These are phyloP conservation scores for Penicillium sp. DNA, from an alignment of 2,329 filamentous ascomycete genomes.

Conservation along the genomic window DNA sequence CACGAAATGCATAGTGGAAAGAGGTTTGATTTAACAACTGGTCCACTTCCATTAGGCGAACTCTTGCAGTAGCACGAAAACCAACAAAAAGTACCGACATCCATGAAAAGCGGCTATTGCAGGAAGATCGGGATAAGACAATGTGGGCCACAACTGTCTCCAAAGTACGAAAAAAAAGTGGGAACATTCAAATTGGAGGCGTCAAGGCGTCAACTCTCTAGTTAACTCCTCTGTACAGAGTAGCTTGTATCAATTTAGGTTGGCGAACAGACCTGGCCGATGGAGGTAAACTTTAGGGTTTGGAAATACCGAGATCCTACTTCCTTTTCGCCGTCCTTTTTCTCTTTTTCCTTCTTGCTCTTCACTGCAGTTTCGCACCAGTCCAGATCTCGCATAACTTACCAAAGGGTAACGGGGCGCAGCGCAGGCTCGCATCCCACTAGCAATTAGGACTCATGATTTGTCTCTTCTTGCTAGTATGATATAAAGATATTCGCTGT, in stretches of 20 bases:
- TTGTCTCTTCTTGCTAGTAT: constrained; percentile 13
- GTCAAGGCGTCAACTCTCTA: background rate
- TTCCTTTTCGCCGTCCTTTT: background rate
- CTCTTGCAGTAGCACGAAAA: background rate
- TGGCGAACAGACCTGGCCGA: constrained; percentile 4
- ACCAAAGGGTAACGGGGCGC: constrained; percentile 4
- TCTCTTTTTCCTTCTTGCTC: background rate
- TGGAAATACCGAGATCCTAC: background rate
- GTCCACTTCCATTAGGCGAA: background rate
- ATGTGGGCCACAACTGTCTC: background rate
- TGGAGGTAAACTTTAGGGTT: constrained; percentile 1
- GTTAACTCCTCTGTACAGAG: background rate
- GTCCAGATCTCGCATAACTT: background rate
- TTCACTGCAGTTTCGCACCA: background rate
- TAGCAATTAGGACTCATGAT: constrained; percentile 19
- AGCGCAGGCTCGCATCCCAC: constrained; percentile 12
- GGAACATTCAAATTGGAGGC: background rate
- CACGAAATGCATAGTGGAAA: background rate
- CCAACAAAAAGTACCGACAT: background rate
- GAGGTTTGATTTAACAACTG: background rate
- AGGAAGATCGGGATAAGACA: background rate
- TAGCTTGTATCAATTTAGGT: constrained; percentile 22
- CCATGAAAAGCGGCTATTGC: background rate
- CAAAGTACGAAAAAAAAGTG: background rate
- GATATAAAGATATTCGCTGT: constrained; percentile 18